A percentile compares a stretch with the other conserved stretches of the same genome.
Evolutionary conservation across 768 basidiomycete genomes (phyloP).

Genomic region (Mycena polygramma): DNA sequence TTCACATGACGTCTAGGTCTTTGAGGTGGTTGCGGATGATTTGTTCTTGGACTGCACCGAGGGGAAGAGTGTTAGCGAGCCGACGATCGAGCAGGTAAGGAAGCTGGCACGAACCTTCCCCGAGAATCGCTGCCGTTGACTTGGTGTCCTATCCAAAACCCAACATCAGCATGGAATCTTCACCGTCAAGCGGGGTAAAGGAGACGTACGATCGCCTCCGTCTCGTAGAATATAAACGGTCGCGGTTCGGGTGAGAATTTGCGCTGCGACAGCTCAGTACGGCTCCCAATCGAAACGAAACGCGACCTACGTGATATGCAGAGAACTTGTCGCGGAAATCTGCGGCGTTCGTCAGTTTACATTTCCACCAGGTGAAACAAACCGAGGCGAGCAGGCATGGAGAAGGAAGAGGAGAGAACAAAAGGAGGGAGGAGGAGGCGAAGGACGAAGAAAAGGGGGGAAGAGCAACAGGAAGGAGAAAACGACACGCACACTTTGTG

Average conservation of each 20-base stretch:
- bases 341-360: conserved; percentile 28
- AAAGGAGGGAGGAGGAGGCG: too few species aligned
- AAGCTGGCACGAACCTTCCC: conserved; percentile 46
- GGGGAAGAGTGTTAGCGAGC: too few species aligned
- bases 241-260: conserved; percentile 63
- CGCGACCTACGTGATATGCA: conserved; percentile 55
- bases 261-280: conserved; percentile 43
- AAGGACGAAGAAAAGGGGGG: too few species aligned
- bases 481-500: conserved; percentile 64
- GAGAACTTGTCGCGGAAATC: conserved; percentile 66
- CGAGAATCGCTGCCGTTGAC: conserved; percentile 55
- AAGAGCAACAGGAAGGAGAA: too few species aligned
- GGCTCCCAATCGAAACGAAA: too few species aligned
- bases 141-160: conserved; percentile 61
- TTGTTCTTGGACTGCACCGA: conserved; percentile 58
- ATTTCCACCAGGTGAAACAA: too few species aligned
- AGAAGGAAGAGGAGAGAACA: too few species aligned
- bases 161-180: too few species aligned
- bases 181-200: too few species aligned
- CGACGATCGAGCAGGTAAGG: too few species aligned
- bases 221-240: conserved; percentile 77
- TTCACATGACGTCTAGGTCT: conserved; percentile 43
- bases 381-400: too few species aligned
- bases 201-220: conserved; percentile 75
- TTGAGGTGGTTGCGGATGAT: conserved; percentile 57